A percentile compares a stretch with the other conserved stretches of the same genome.
phyloP scores from a whole-genome alignment of 331 rosid genomes.

The Dryas integrifolia region DNA sequence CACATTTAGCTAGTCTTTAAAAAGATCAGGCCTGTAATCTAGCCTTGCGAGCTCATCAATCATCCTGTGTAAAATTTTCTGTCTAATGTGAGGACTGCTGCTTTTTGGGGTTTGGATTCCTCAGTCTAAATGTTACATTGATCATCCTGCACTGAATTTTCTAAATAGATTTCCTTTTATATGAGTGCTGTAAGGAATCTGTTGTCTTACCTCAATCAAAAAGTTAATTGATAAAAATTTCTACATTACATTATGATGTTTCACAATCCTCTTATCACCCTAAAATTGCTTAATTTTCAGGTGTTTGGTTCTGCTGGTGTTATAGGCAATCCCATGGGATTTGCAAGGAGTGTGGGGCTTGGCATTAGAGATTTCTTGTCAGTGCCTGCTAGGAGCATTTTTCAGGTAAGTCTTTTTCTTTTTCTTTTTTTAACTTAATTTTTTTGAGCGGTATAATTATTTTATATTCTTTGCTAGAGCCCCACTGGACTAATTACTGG shows the following conservation, averaged over 20 bases:
- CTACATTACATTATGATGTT: not conserved
- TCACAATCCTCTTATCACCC: not conserved
- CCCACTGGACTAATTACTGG: conserved; percentile 86
- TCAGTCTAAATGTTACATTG: not conserved
- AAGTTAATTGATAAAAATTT: not conserved
- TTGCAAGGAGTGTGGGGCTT: conserved; percentile 87
- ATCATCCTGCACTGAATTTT: not conserved
- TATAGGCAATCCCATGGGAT: conserved; percentile 97
- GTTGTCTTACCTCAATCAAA: not conserved
- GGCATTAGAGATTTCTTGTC: conserved; percentile 89
- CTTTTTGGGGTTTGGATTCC: too few relatives aligned
- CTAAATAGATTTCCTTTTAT: not conserved
- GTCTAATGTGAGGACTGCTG: too few relatives aligned
- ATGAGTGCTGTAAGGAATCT: not conserved
- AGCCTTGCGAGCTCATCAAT: too few relatives aligned
- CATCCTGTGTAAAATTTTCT: too few relatives aligned
- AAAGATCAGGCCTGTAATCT: too few relatives aligned
- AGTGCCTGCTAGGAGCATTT: conserved; percentile 77
- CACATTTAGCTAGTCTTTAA: too few relatives aligned
- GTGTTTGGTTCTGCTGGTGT: conserved; percentile 98
- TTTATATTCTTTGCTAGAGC: conserved; percentile 52
- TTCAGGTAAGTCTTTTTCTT: conserved; percentile 46
- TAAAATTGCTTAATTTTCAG: conserved; percentile 44
- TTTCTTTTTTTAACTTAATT: not conserved
- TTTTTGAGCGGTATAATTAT: not conserved